Evolutionary conservation across 1,284 basidiomycete species (phyloP), one percentile per base, ranked within the genome.

Genomic region (Trametes sp.): DNA sequence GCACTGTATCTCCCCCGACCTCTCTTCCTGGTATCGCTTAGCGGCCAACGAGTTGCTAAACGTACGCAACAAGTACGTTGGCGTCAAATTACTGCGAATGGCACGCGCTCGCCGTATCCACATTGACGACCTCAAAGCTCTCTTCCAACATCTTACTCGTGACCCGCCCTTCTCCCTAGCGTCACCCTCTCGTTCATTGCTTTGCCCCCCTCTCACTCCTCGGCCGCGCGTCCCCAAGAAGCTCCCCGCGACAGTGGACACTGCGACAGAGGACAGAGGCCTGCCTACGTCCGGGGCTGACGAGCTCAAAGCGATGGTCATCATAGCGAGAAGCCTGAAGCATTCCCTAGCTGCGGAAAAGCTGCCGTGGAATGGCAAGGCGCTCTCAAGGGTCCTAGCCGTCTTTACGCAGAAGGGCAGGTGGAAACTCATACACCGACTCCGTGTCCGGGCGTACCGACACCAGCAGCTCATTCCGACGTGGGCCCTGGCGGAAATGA

Each of bases 401-500:
- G 7, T 14, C 9, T 61, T 31, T 50, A 29, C 59, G 13, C 6
- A 23, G 16, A 24, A 49, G 4, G 60, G 62, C 1, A 62, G 62
- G 7, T 5, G 45, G 2, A 50, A 48, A 1, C 54, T 65, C n/a
- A 49, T 72, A 1, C 28, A 28, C 13, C 63, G 64, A 24, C 64
- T 77, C 5, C 71, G 70, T 23, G 29, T 54, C 1, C 33, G 56
- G 4, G 72, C 72, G 6, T 72, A 73, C 49, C 19, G 49, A 16
- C 46, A 59, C 6, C 2, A 42, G 1, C 1, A 51, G 1, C 65
- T 68, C 14, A 50, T 68, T 26, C 66, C 64, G 13, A 41, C 61
- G n/a, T 81, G 80, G 79, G 73, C 66, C 0, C 71, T 80, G 41
- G 73, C 77, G 6, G 76, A 81, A 59, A 77, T 82, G 75, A 72